A percentile compares a stretch with the other conserved stretches of the same genome.
Conservation (phyloP, 78 protist species). For the Diacronema lutheri region DNA sequence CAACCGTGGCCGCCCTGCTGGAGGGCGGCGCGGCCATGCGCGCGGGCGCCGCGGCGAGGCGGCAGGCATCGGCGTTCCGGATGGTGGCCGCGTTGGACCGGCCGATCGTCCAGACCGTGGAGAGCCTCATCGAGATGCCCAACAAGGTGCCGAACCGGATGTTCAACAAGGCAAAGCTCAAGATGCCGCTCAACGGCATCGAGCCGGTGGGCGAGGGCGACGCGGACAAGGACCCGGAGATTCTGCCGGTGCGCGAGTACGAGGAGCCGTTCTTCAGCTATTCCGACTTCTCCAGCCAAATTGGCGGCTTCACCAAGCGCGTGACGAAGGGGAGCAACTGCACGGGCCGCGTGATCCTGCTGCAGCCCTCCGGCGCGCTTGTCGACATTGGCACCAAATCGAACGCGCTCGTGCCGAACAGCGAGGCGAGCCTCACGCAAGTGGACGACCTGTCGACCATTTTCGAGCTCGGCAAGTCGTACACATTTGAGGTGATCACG, state of each 20-base stretch:
- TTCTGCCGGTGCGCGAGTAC: not conserved
- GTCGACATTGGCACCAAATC: constrained; percentile 11
- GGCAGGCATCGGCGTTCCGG: too few species aligned
- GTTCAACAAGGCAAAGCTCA: too few species aligned
- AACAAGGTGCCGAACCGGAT: too few species aligned
- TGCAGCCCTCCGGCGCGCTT: constrained; percentile 1
- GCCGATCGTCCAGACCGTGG: too few species aligned
- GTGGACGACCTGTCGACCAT: not conserved
- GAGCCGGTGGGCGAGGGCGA: too few species aligned
- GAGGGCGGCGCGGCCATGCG: too few species aligned
- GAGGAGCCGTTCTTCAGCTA: not conserved
- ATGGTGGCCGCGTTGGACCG: too few species aligned
- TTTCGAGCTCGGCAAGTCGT: not conserved
- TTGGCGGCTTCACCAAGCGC: not conserved
- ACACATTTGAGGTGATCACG: not conserved
- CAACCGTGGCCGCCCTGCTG: too few species aligned
- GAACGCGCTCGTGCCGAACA: not conserved
- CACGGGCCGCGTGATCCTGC: not conserved
- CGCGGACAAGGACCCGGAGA: too few species aligned
- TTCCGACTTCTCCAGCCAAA: not conserved
- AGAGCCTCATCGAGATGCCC: too few species aligned
- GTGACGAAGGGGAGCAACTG: not conserved
- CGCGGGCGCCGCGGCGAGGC: too few species aligned
- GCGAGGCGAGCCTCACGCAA: not conserved
- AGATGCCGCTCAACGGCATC: too few species aligned